Percentiles rank a stretch among this genome's conserved stretches.
Conservation (phyloP, 2,329 filamentous ascomycete genomes). For the Ophiostoma ulmi region DNA sequence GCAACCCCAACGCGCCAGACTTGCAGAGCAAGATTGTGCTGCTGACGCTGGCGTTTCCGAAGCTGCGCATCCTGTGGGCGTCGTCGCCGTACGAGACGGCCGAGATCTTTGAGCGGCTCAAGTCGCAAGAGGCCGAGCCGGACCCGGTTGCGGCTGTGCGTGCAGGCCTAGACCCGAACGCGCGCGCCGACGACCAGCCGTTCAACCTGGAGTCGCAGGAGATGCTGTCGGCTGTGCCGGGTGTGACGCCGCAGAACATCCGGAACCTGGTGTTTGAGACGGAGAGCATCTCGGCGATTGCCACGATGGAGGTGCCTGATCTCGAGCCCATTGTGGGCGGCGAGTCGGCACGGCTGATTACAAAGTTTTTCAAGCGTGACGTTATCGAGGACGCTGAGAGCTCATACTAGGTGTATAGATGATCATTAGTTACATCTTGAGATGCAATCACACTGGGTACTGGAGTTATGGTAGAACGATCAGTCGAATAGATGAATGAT, state of each 20-base stretch:
- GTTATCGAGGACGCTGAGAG: conserved; percentile 44
- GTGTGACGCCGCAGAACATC: conserved; percentile 74
- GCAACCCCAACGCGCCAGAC: conserved; percentile 59
- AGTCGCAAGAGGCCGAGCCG: conserved; percentile 82
- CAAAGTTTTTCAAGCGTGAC: conserved; percentile 71
- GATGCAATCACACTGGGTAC: neutral
- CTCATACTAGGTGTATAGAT: neutral
- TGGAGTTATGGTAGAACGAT: no score
- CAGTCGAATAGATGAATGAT: neutral
- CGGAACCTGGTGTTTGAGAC: conserved; percentile 65
- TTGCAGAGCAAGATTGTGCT: conserved; percentile 89
- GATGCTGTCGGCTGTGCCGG: conserved; percentile 80
- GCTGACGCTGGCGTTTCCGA: conserved; percentile 85
- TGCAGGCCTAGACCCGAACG: conserved; percentile 65
- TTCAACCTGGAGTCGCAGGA: conserved; percentile 86
- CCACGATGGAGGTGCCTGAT: conserved; percentile 74
- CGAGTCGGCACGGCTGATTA: conserved; percentile 70
- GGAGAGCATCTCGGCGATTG: conserved; percentile 73
- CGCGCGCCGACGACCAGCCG: conserved; percentile 57
- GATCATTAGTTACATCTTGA: no score
- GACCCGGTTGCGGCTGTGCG: conserved; percentile 83
- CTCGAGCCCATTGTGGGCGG: conserved; percentile 70
- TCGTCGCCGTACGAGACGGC: conserved; percentile 91
- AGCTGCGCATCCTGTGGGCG: conserved; percentile 88
- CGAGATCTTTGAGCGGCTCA: conserved; percentile 91